phyloP scores from a whole-genome alignment of 345 rosid genomes.

The Diplotaxis tenuifolia region DNA sequence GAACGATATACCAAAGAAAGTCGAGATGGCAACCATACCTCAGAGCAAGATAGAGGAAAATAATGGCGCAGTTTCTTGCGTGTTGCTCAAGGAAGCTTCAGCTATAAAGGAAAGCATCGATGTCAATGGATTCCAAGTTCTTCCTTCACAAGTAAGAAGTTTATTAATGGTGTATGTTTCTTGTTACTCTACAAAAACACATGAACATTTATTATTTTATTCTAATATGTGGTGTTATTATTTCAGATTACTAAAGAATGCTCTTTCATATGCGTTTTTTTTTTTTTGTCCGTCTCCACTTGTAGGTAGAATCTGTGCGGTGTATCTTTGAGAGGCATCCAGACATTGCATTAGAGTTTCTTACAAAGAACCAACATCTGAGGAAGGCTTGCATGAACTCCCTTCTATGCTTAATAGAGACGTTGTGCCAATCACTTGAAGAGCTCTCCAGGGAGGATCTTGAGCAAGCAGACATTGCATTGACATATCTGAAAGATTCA shows the following conservation, averaged over 20 bases:
- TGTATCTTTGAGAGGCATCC: neutral
- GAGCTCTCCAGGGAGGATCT: conserved; percentile 7
- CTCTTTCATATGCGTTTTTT: neutral
- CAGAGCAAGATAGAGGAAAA: neutral
- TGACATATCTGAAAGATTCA: neutral
- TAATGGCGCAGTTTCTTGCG: neutral
- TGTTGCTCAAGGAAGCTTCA: conserved; percentile 46
- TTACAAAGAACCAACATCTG: conserved; percentile 6
- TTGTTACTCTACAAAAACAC: neutral
- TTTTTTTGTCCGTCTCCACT: neutral
- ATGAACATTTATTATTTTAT: too few relatives aligned
- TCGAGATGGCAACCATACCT: neutral
- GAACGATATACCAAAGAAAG: neutral
- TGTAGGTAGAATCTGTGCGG: neutral
- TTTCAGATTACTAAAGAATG: neutral
- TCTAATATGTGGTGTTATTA: too few relatives aligned
- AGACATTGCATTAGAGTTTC: conserved; percentile 1
- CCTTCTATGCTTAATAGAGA: neutral
- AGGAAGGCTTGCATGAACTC: conserved; percentile 5
- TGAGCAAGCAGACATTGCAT: neutral
- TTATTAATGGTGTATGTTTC: neutral
- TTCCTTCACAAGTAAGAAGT: neutral
- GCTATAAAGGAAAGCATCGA: neutral
- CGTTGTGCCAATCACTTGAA: neutral
- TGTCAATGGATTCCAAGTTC: neutral